Evolutionary conservation across 257 asterid genomes (phyloP), one percentile per base, ranked within the genome.

Genomic region (Echites panduratus): DNA sequence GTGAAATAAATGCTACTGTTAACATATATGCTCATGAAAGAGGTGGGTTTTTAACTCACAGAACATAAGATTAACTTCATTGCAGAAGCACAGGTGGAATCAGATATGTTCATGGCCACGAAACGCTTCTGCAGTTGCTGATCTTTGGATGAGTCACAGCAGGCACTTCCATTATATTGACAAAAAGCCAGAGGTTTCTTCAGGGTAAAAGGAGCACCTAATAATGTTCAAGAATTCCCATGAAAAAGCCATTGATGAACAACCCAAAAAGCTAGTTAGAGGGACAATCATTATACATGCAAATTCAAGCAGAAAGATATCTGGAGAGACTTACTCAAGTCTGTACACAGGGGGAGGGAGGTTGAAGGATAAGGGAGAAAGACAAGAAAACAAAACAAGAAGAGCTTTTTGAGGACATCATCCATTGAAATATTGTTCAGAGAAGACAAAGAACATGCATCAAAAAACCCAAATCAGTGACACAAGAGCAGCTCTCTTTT

Each of bases 41-140:
- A 32, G 26, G 19, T 40, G 48, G 1, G 4, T 7, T 38, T 63
- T 38, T 19, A 0, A 85, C 98, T 91, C 69, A 91, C 99, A 2
- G 99, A 88, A 72, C 99, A 89, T 72, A 94, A 82, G 62, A 92
- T 79, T 13, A 97, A 89, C 79, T 91, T 91, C 44, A 91, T 89
- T 68, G 88, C 87, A 83, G 89, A 77, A 79, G 92, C 91, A 74
- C 97, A 91, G 13, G 85, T 62, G 41, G 88, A 68, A 75, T 88
- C 96, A 76, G 93, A 85, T 63, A 94, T 85, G 80, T 87, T 86
- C 97, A 94, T 87, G 40, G 81, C 81, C 77, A 48, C 50, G 81
- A 88, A 94, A 62, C 83, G 79, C 82, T 78, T 85, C 76, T 77
- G 80, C 79, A 94, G 65, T 67, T 82, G 85, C 78, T 73, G n/a